Evolutionary conservation across 768 basidiomycete species (phyloP), one percentile per base, ranked within the genome.

Genomic region (Auricularia sp.): DNA sequence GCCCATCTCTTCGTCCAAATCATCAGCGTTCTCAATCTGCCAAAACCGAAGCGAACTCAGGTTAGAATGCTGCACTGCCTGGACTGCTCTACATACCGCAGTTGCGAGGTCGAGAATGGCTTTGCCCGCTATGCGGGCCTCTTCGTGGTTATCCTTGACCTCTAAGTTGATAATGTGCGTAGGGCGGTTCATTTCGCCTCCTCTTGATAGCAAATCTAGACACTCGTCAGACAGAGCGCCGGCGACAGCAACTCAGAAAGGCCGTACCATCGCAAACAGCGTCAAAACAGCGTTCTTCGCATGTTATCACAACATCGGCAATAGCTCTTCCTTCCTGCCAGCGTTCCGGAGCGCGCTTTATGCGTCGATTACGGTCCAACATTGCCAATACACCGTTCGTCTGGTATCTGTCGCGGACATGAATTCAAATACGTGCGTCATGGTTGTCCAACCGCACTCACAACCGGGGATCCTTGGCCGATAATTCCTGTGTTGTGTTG

Each of bases 91-190:
- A 81, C 92, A 77, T 71, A 97, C 96, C 64, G 94, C 89, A 61
- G 85, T 80, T 7, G 93, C 94, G 24, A 99, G 79, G 71, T 96
- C 95, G 35, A 98, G 79, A 73, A 98, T 94, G 2, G 96, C 94
- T 74, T 88, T 92, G 18, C 97, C 96, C 33, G 97, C 97, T 68
- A 98, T 93, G 59, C 90, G 80, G 0, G 97, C 97, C 76, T 99
- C 97, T 80, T 98, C 97, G 70, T 98, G 95, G 72, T 97, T 98
- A 76, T 99, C 97, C 78, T 92, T 97, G 76, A 98, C 98, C 73
- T 99, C 97, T 67, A 98, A 85, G 75, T 99, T 99, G 71, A 99
- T 92, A 54, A 99, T 75, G 75, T 99, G 97, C 18, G 98, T 94
- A 1, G 95, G 90, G 66, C 88, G 88, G 77, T 94, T 98, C 72